These are phyloP conservation scores for Irpex sp. DNA, from an alignment of 1,284 basidiomycete species.

Conservation along the genomic window DNA sequence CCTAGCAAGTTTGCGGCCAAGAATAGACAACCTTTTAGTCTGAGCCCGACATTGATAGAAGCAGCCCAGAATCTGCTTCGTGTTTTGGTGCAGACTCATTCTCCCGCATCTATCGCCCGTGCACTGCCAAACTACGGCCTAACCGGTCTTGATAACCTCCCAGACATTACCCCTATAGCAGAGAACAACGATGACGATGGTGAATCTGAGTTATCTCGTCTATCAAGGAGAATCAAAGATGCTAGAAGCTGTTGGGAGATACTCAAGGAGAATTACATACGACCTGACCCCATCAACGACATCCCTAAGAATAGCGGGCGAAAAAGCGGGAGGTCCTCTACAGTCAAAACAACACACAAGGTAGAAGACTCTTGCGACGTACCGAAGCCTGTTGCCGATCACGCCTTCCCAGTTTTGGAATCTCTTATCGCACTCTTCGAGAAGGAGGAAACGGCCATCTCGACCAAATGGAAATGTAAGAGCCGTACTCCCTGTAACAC, in stretches of 20 bases:
- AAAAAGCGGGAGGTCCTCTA: conserved; percentile 27
- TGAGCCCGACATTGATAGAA: conserved; percentile 41
- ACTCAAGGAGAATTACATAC: conserved; percentile 50
- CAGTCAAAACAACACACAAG: conserved; percentile 22
- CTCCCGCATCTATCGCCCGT: conserved; percentile 47
- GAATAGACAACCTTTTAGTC: conserved; percentile 39
- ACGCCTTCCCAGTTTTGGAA: conserved; percentile 63
- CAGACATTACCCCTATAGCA: conserved; percentile 13
- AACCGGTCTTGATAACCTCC: background rate
- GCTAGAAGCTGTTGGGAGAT: conserved; percentile 62
- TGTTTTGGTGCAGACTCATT: conserved; percentile 54
- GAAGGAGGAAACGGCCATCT: conserved; percentile 46
- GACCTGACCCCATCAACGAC: conserved; percentile 22
- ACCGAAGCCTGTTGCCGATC: conserved; percentile 42
- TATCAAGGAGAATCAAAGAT: conserved; percentile 47
- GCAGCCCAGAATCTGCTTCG: conserved; percentile 53
- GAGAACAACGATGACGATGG: conserved; percentile 25
- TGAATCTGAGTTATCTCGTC: conserved; percentile 53
- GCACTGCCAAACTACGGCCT: conserved; percentile 48
- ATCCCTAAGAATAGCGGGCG: conserved; percentile 9
- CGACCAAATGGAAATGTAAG: conserved; percentile 28
- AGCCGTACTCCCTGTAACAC: conserved; percentile 23
- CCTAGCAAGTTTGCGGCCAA: conserved; percentile 40
- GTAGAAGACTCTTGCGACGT: conserved; percentile 21
- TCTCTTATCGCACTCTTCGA: conserved; percentile 67